Percentiles rank a stretch among this genome's conserved stretches.
These are phyloP conservation scores for Saccharomyces hybrid DNA, from an alignment of 1,139 yeast genomes.

Conservation along the genomic window DNA sequence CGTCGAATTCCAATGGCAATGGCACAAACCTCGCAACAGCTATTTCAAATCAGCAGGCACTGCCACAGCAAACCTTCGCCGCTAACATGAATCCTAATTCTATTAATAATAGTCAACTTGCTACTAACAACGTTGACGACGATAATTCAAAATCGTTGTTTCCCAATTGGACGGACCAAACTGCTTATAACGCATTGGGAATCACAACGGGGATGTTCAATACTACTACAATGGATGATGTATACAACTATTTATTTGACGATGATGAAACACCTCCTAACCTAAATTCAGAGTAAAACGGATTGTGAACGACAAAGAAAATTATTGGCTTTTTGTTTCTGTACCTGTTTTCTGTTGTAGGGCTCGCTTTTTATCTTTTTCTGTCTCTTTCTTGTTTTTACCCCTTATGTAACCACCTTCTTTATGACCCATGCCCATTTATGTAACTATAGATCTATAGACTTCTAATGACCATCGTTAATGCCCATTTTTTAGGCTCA, in stretches of 20 bases:
- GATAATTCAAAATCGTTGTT: neutral
- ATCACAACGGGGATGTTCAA: conserved; percentile 17
- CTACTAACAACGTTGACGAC: neutral
- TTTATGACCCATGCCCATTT: neutral
- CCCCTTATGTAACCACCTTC: neutral
- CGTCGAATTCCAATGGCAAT: neutral
- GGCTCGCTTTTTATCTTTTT: neutral
- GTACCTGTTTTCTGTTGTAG: neutral
- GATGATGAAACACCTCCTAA: conserved; percentile 12
- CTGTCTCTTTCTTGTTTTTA: neutral
- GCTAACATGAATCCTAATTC: neutral
- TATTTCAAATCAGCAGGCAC: neutral
- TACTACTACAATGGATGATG: conserved; percentile 27
- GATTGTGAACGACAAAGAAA: neutral
- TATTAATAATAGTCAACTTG: neutral
- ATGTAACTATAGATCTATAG: neutral
- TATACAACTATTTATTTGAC: conserved; percentile 22
- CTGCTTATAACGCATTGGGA: conserved; percentile 14
- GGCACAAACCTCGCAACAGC: neutral
- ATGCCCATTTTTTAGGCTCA: neutral
- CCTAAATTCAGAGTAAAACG: neutral
- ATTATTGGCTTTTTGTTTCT: neutral
- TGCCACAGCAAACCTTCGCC: neutral
- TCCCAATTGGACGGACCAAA: conserved; percentile 18
- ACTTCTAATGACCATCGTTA: neutral